A percentile compares a stretch with the other conserved stretches of the same genome.
Conservation (phyloP, 495 filamentous ascomycete genomes). For the Pyrenula aspistea region DNA sequence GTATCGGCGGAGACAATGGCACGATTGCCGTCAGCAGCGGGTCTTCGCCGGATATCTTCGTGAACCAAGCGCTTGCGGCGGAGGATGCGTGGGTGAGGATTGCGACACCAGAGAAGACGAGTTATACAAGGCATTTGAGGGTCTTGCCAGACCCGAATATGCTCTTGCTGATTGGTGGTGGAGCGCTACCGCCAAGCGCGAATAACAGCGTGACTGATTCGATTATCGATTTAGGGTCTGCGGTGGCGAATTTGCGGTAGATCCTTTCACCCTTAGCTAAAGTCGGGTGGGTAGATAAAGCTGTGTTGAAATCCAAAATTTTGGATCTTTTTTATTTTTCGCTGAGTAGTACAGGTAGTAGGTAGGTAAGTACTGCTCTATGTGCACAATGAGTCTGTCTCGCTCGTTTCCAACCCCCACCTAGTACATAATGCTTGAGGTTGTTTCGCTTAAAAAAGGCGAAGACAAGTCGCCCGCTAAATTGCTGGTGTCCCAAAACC, state of each 20-base stretch:
- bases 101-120: constrained; percentile 27
- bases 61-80: constrained; percentile 41
- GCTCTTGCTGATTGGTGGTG: constrained; percentile 17
- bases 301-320: no score
- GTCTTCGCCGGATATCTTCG: constrained; percentile 37
- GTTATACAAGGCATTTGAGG: constrained; percentile 39
- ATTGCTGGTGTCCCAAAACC: no score
- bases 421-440: no score
- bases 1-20: constrained; percentile 41
- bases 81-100: constrained; percentile 43
- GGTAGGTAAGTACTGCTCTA: no score
- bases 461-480: no score
- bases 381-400: no score
- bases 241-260: not conserved
- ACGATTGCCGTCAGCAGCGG: constrained; percentile 46
- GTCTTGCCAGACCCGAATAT: constrained; percentile 24
- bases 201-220: constrained; percentile 20
- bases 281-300: no score
- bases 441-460: no score
- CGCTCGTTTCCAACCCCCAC: no score
- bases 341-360: no score
- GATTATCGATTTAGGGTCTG: constrained; percentile 16
- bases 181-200: constrained; percentile 11
- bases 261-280: no score
- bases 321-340: no score